phyloP scores from a whole-genome alignment of 129 eudicot genomes.

The Oenanthe sinensis region DNA sequence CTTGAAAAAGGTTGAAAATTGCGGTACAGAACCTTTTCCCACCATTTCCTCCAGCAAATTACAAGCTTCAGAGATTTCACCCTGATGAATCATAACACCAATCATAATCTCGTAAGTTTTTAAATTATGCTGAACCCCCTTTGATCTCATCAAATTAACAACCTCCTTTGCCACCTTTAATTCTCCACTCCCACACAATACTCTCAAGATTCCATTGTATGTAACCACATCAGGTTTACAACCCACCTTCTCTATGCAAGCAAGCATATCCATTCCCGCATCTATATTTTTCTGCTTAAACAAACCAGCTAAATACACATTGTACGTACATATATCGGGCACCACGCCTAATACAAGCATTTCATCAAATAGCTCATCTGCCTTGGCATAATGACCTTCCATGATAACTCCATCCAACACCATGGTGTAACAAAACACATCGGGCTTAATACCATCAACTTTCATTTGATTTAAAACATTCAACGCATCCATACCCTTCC shows the following conservation, averaged over 20 bases:
- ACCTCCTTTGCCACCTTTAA: slow-evolving; percentile 28
- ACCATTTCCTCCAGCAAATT: slow-evolving; percentile 41
- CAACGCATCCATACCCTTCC: slow-evolving; percentile 40
- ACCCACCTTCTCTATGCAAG: slow-evolving; percentile 53
- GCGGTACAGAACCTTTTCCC: slow-evolving; percentile 14
- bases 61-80: slow-evolving; percentile 39
- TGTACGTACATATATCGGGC: slow-evolving; percentile 63
- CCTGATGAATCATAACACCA: slow-evolving; percentile 24
- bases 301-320: slow-evolving; percentile 50
- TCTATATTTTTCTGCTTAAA: slow-evolving; percentile 54
- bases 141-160: slow-evolving; percentile 27
- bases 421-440: slow-evolving; percentile 42
- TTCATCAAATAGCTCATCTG: slow-evolving; percentile 75
- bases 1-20: slow-evolving; percentile 27
- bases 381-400: slow-evolving; percentile 36
- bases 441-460: slow-evolving; percentile 39
- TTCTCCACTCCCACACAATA: slow-evolving; percentile 36
- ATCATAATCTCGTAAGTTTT: slow-evolving; percentile 32
- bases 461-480: slow-evolving; percentile 49
- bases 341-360: slow-evolving; percentile 76
- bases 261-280: slow-evolving; percentile 44
- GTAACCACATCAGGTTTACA: slow-evolving; percentile 48
- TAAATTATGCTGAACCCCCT: slow-evolving; percentile 27
- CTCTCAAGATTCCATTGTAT: slow-evolving; percentile 35
- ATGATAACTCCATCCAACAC: slow-evolving; percentile 45